Base-by-base conservation (phyloP, 2,329 filamentous ascomycete genomes). In the Knufia petricola region DNA sequence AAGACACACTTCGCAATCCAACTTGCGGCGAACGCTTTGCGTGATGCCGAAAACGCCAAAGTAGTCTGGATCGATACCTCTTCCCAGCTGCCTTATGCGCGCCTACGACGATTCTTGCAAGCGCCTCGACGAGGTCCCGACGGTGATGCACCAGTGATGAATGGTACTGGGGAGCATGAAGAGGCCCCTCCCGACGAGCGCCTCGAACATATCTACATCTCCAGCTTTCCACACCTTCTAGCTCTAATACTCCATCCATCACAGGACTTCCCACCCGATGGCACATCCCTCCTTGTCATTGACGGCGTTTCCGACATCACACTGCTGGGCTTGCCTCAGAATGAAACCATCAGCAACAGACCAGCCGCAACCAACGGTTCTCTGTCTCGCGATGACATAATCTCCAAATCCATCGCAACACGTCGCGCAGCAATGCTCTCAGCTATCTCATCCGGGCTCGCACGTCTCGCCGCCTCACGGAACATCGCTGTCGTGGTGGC, bases 1-100 rank as follows among this genome's bases (percentile, higher is more conserved):
- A 95, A 94, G 72, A 94, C 87, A 3, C 75, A 83, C 10, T 70
- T 95, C 58, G 85, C 82, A 30, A 75, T 90, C 58, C 85, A 87
- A 61, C 68, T 86, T 37, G 74, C 81, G 51, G 75, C 77, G 10
- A 80, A 77, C 62, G 78, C 80, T 15, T 65, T 94, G 43, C 68
- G 66, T 46, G 69, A 74, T 52, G 78, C 78, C 40, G 68, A 77
- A 32, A 71, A 48, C 2, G 49, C 51, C 13, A 48, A 72, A 53
- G 87, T 89, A 45, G 74, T 89, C 38, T 95, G 88, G 88, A 78
- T 94, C 70, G 76, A 77, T 59, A 71, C 73, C 23, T 70, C 70
- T 19, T 69, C 69, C 26, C 68, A 70, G 3, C 57, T 82, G 36
- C 67, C 73, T 2, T 63, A 62, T 26, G 59, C 62, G 24, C 71